These are phyloP conservation scores for Talaromyces borbonicus DNA, from an alignment of 495 filamentous ascomycete species.

Conservation along the genomic window DNA sequence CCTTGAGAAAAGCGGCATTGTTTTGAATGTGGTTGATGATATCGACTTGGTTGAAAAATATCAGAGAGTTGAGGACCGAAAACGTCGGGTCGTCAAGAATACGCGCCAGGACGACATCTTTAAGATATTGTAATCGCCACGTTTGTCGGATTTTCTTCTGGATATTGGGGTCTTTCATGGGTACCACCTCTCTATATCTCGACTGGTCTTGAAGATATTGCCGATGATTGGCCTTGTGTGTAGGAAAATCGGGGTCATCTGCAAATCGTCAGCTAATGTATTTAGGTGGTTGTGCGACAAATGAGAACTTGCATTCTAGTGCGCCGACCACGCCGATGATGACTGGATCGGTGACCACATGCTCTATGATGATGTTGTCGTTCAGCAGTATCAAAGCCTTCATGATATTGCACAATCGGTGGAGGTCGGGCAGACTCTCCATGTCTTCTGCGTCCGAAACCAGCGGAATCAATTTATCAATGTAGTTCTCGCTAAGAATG, in stretches of 20 bases:
- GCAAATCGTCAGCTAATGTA: conserved; percentile 9
- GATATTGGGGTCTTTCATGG: conserved; percentile 70
- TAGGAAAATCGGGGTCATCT: conserved; percentile 98
- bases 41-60: conserved; percentile 98
- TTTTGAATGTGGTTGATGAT: conserved; percentile 86
- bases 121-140: conserved; percentile 94
- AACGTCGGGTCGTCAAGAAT: conserved; percentile 98
- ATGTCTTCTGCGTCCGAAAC: conserved; percentile 83
- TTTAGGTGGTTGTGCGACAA: background rate
- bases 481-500: conserved; percentile 76
- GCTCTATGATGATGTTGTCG: conserved; percentile 87
- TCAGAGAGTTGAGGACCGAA: conserved; percentile 92
- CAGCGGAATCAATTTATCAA: conserved; percentile 74
- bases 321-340: conserved; percentile 92
- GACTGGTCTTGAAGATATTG: conserved; percentile 84
- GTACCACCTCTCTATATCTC: conserved; percentile 92
- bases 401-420: conserved; percentile 94
- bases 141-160: conserved; percentile 90
- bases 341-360: conserved; percentile 79
- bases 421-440: conserved; percentile 75
- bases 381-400: conserved; percentile 91
- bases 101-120: conserved; percentile 91
- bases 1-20: conserved; percentile 65
- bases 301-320: conserved; percentile 65
- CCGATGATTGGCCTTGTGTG: conserved; percentile 93